Conservation (phyloP, 2,329 filamentous ascomycete species). For the Diaporthe citriasiana region DNA sequence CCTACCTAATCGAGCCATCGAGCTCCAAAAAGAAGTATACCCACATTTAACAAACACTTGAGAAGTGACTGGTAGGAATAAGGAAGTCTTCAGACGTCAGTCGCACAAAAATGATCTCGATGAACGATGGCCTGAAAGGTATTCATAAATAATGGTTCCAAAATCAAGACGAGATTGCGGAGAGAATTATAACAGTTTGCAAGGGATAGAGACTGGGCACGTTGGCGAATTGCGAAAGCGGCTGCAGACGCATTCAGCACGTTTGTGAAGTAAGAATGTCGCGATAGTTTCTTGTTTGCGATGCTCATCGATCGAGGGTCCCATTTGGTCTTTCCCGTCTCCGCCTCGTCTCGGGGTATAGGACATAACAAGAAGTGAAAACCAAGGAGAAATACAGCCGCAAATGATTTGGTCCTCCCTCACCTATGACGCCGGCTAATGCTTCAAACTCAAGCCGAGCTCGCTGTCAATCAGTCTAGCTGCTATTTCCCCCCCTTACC, state of each 20-base stretch:
- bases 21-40: neutral
- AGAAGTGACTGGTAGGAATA: neutral
- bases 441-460: conserved; percentile 39
- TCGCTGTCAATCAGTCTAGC: conserved; percentile 42
- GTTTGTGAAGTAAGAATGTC: neutral
- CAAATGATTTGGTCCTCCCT: conserved; percentile 38
- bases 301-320: conserved; percentile 32
- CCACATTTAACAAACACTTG: neutral
- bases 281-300: conserved; percentile 1
- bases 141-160: neutral
- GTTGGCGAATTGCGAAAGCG: neutral
- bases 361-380: conserved; percentile 36
- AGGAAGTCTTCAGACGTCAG: neutral
- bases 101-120: neutral
- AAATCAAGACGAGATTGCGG: neutral
- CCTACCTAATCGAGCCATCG: conserved; percentile 3
- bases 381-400: conserved; percentile 12
- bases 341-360: conserved; percentile 40
- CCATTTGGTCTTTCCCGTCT: conserved; percentile 35
- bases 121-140: neutral
- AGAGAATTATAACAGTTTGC: neutral
- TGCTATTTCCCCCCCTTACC: conserved; percentile 41
- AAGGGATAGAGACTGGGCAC: no score
- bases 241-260: conserved; percentile 1
- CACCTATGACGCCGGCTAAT: conserved; percentile 41